Base-by-base conservation (phyloP, 1,139 yeast species). In the Pneumocystis carinii region DNA sequence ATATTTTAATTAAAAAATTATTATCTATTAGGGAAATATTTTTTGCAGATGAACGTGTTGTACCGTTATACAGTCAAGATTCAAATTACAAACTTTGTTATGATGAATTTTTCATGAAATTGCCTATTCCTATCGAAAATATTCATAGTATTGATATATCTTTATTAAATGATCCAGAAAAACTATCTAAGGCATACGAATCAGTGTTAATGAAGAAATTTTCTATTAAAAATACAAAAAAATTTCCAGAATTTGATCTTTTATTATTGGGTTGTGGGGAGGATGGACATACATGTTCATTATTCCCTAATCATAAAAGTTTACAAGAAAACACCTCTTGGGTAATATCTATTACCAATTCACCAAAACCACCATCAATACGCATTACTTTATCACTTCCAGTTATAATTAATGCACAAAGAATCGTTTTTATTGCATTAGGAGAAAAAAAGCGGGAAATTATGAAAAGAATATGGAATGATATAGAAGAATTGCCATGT, bases 231-330 rank as follows among this genome's bases (percentile, higher is more conserved):
- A 70, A 69, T 60, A 63, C 96, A 19, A 97, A 92, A 66, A 90
- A 90, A 75, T 79, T 90, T 67, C 98, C 98, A 65, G 84, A 88
- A 83, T 92, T 92, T 76, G 98, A 92, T 74, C 77, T 92, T 66
- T 81, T 92, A 67, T 77, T 92, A 68, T 79, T 92, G 67, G 98
- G 98, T 27, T 90, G 97, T 78, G 98, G 98, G 0, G 98, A 98
- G 2, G 98, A 92, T 74, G 98, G 98, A 36, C 98, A 92, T 73
- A 88, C 90, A 70, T 96, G 97, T 63, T 89, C 96, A 35, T 80
- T 92, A 66, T 92, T 92, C 78, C 98, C 98, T 19, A 86, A 87
- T 72, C 94, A 88, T 72, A 94, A 88, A 68, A 85, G 87, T 64
- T 78, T 92, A 68, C 81, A 97, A 71, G 98, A 92, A 73, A 83